phyloP scores from a whole-genome alignment of 768 basidiomycete genomes.

The Amanita fuliginea region DNA sequence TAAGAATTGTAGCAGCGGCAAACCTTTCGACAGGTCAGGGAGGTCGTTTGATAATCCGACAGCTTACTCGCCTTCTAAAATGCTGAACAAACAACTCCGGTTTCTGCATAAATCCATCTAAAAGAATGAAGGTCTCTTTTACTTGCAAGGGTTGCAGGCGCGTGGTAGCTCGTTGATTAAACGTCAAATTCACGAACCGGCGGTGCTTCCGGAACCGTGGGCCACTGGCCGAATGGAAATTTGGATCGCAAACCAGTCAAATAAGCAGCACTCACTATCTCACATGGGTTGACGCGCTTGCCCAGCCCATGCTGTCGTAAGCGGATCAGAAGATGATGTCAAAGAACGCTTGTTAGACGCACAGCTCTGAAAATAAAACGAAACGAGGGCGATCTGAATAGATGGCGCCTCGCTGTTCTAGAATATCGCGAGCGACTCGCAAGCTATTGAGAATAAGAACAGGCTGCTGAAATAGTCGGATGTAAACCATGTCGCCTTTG shows the following conservation, averaged over 20 bases:
- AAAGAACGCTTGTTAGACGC: slow-evolving; percentile 10
- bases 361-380: slow-evolving; percentile 37
- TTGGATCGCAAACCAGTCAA: not conserved
- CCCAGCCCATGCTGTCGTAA: slow-evolving; percentile 35
- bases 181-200: slow-evolving; percentile 36
- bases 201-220: slow-evolving; percentile 42
- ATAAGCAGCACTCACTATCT: slow-evolving; percentile 27
- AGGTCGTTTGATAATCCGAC: not conserved
- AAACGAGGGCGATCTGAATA: slow-evolving; percentile 43
- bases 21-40: slow-evolving; percentile 19
- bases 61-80: slow-evolving; percentile 24
- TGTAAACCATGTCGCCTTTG: slow-evolving; percentile 31
- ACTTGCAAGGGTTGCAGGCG: slow-evolving; percentile 30
- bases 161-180: slow-evolving; percentile 31
- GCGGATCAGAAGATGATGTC: slow-evolving; percentile 4
- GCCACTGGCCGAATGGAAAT: slow-evolving; percentile 20
- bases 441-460: slow-evolving; percentile 39
- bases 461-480: slow-evolving; percentile 30
- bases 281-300: slow-evolving; percentile 33
- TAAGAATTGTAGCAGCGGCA: slow-evolving; percentile 35
- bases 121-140: slow-evolving; percentile 28
- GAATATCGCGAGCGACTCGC: slow-evolving; percentile 32
- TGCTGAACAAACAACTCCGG: slow-evolving; percentile 31
- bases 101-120: slow-evolving; percentile 26
- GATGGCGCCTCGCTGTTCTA: slow-evolving; percentile 43